A percentile compares a stretch with the other conserved stretches of the same genome.
phyloP scores from a whole-genome alignment of 2,329 filamentous ascomycete species.

The Sclerotinia subarctica region DNA sequence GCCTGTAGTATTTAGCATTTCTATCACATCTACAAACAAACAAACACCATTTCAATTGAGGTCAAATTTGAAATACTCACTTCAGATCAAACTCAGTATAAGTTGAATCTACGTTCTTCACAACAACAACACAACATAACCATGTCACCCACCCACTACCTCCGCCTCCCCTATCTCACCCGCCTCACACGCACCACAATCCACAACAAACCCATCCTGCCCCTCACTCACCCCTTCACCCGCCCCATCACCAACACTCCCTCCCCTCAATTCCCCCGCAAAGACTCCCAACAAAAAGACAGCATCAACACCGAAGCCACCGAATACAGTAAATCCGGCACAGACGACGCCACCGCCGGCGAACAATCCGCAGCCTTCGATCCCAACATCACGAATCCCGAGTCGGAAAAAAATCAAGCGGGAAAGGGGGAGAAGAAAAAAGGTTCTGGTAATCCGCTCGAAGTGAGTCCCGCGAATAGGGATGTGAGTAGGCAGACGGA shows the following conservation, averaged over 20 bases:
- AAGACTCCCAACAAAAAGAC: constrained; percentile 56
- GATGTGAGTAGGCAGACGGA: constrained; percentile 52
- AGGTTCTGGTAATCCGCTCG: constrained; percentile 47
- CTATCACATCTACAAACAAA: neutral
- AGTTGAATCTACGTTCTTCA: neutral
- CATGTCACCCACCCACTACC: neutral
- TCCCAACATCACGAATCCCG: constrained; percentile 39
- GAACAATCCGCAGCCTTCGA: constrained; percentile 65
- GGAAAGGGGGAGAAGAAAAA: constrained; percentile 23
- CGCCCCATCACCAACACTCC: neutral
- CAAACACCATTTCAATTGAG: neutral
- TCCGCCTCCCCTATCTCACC: neutral
- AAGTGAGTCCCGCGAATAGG: constrained; percentile 59
- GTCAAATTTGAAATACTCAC: too few species aligned
- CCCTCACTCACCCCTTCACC: too few species aligned
- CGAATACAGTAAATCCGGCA: constrained; percentile 67
- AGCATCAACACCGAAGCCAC: constrained; percentile 61
- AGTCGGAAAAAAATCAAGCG: constrained; percentile 51
- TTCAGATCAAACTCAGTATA: neutral
- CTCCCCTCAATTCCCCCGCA: constrained; percentile 32
- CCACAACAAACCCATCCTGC: too few species aligned
- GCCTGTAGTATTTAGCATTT: neutral
- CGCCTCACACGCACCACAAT: neutral
- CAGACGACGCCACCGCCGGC: constrained; percentile 55
- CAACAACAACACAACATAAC: neutral